Conservation (phyloP, 2,329 filamentous ascomycete genomes). For the Fusarium sp. region DNA sequence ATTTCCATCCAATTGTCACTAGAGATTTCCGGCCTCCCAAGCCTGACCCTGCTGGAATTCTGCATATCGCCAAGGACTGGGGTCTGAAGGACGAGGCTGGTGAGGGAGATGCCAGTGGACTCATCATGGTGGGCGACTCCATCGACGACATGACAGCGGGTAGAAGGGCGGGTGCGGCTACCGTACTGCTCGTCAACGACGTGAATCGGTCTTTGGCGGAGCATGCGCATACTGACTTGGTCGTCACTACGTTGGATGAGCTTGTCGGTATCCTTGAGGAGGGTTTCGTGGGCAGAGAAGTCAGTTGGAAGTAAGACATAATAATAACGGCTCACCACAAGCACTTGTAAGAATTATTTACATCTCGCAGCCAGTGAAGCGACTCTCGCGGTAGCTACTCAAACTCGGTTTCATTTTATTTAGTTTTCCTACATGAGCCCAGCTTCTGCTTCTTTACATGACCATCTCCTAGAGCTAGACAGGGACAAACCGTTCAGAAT, state of each 20-base stretch:
- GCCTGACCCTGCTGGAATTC: constrained; percentile 86
- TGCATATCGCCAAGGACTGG: constrained; percentile 87
- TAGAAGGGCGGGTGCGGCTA: constrained; percentile 83
- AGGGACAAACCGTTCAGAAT: constrained; percentile 32
- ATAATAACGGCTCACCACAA: neutral
- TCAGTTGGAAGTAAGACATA: constrained; percentile 24
- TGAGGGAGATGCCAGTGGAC: constrained; percentile 57
- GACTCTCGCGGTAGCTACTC: constrained; percentile 12
- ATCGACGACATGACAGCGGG: constrained; percentile 96
- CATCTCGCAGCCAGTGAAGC: constrained; percentile 5
- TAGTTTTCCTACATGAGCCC: constrained; percentile 41
- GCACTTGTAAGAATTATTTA: neutral
- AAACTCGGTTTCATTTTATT: constrained; percentile 43
- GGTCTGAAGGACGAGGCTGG: constrained; percentile 60
- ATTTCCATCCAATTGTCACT: constrained; percentile 85
- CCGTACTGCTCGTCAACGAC: constrained; percentile 88
- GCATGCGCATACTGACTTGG: constrained; percentile 82
- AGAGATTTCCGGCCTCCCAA: constrained; percentile 87
- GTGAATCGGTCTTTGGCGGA: constrained; percentile 77
- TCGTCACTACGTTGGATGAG: constrained; percentile 79
- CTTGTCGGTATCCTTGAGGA: constrained; percentile 79
- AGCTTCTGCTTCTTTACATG: constrained; percentile 32
- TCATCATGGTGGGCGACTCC: constrained; percentile 80
- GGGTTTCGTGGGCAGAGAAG: constrained; percentile 72
- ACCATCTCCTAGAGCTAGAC: constrained; percentile 38